phyloP scores from a whole-genome alignment of 1,284 basidiomycete species.

The Tausonia pullulans region DNA sequence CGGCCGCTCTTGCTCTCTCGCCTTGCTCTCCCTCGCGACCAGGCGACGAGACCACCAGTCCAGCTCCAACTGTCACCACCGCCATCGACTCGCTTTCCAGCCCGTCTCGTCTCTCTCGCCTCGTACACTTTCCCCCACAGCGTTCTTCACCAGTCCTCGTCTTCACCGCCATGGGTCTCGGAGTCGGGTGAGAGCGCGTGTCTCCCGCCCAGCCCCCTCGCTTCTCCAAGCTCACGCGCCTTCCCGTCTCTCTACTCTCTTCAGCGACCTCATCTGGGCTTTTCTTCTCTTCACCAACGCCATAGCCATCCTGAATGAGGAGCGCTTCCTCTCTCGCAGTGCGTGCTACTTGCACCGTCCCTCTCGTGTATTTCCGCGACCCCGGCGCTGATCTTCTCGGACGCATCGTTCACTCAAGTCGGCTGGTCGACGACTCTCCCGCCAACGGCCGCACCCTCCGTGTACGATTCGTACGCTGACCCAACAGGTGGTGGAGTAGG shows the following conservation, averaged over 20 bases:
- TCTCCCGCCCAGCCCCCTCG: background rate
- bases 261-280: slow-evolving; percentile 36
- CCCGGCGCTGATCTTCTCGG: no score
- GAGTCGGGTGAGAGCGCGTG: background rate
- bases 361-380: background rate
- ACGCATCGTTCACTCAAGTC: slow-evolving; percentile 43
- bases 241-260: background rate
- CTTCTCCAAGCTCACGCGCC: background rate
- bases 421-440: slow-evolving; percentile 74
- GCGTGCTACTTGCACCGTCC: slow-evolving; percentile 31
- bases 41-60: no score
- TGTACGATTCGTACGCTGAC: slow-evolving; percentile 50
- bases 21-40: no score
- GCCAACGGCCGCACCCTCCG: slow-evolving; percentile 37
- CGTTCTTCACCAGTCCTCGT: background rate
- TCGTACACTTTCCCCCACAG: no score
- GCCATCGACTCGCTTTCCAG: no score
- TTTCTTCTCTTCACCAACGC: slow-evolving; percentile 76
- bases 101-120: no score
- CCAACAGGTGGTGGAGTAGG: slow-evolving; percentile 24
- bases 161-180: slow-evolving; percentile 1
- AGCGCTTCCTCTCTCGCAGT: slow-evolving; percentile 88
- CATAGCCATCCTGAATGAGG: slow-evolving; percentile 86
- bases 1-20: no score
- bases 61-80: no score